Evolutionary conservation across 169 alveolate species (phyloP).

Genomic region (Babesia bovis): DNA sequence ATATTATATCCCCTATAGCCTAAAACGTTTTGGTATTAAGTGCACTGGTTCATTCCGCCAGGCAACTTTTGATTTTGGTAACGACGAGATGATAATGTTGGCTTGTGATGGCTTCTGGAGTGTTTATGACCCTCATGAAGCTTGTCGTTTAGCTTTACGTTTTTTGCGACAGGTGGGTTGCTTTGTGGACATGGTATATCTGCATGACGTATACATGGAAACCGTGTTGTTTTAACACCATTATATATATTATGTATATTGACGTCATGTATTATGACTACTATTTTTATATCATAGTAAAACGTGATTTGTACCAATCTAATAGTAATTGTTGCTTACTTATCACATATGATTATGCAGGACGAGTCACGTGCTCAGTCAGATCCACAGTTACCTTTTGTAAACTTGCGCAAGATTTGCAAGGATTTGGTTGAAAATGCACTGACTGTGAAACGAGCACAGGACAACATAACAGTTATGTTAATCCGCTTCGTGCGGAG

Average conservation of each 20-base stretch:
- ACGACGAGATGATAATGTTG: constrained; percentile 90
- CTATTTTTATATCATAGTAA: background rate
- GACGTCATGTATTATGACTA: too few species aligned
- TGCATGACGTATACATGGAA: background rate
- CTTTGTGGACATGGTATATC: too few species aligned
- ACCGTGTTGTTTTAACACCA: background rate
- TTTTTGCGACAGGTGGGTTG: constrained; percentile 37
- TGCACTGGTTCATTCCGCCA: constrained; percentile 78
- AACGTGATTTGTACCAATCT: background rate
- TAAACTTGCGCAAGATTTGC: constrained; percentile 63
- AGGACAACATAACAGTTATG: constrained; percentile 68
- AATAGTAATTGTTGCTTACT: background rate
- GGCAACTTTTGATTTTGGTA: constrained; percentile 63
- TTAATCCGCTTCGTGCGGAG: constrained; percentile 32
- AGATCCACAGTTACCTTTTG: constrained; percentile 56
- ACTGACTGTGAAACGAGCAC: constrained; percentile 70
- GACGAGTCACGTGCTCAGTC: constrained; percentile 68
- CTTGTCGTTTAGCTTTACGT: constrained; percentile 52
- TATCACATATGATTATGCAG: constrained; percentile 17
- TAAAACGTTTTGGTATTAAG: constrained; percentile 79
- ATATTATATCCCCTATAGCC: constrained; percentile 45
- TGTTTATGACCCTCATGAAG: constrained; percentile 56
- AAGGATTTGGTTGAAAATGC: constrained; percentile 77
- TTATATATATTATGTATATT: background rate
- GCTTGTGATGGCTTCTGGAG: constrained; percentile 97